Base-by-base conservation (phyloP, 768 basidiomycete genomes). In the Vararia minispora region DNA sequence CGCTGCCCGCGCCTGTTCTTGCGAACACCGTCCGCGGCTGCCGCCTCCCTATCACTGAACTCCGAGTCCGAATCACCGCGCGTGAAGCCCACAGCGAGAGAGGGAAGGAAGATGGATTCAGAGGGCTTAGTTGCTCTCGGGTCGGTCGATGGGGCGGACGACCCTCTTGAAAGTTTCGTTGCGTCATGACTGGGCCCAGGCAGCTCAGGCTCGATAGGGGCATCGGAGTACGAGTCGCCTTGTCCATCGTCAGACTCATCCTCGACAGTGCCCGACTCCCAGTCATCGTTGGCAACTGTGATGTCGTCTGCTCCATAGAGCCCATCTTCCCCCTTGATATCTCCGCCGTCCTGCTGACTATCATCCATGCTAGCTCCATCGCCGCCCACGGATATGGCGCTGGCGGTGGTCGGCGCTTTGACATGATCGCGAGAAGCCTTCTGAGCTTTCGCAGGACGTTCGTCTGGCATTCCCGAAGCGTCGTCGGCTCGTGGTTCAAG, bases 1-100 rank as follows among this genome's bases (percentile, higher is more conserved):
- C 91, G 63, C 57, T 99, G 95, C 22, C 94, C 95, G 27, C 91
- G 69, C 39, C 94, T 63, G 50, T 99, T 97, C 64, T 78, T 79
- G 33, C 66, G 59, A 1, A 54, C 58, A 18, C 64, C 61, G 27
- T 76, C 76, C 12, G 63, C 71, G 22, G 64, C 63, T 17, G 63
- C 68, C 25, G 60, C 64, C 46, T 81, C 85, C 16, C 59, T 65
- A 43, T 83, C 81, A 52, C 80, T 76, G 44, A 74, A 66, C 49
- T 94, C 90, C 18, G 75, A 82, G 44, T 76, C 77, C 14, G 82
- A 84, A 34, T 79, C 77, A 11, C 86, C 90, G 33, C 74, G 72
- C 28, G 79, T 69, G 55, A 83, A 99, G 2, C 92, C 94, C 10
- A 83, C 76, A 0, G 87, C 71, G 18, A 98, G 74, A 3, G 87